phyloP scores from a whole-genome alignment of 108 stramenopile species.

The Skeletonema costatum region DNA sequence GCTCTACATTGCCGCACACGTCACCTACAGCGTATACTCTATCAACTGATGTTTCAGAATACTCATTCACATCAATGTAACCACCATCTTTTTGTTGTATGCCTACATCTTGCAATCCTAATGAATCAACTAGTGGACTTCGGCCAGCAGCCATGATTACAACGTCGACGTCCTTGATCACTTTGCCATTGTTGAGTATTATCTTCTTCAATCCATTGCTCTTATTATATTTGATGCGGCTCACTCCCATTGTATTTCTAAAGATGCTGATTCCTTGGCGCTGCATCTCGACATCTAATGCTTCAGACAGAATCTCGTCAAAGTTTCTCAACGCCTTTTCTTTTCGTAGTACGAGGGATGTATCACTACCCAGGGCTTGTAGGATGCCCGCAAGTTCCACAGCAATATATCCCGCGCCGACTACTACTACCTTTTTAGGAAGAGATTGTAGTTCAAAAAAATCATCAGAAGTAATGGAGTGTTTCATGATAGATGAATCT shows the following conservation, averaged over 20 bases:
- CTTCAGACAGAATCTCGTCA: conserved; percentile 65
- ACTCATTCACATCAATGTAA: conserved; percentile 80
- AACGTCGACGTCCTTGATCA: conserved; percentile 71
- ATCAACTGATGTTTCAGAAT: conserved; percentile 64
- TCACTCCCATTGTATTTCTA: conserved; percentile 62
- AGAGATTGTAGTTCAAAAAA: conserved; percentile 90
- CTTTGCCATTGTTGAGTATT: conserved; percentile 51
- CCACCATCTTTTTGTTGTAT: conserved; percentile 66
- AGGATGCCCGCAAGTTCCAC: conserved; percentile 93
- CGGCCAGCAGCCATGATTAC: conserved; percentile 88
- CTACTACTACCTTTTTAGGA: conserved; percentile 80
- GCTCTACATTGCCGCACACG: conserved; percentile 79
- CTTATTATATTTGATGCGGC: conserved; percentile 37
- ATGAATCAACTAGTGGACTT: conserved; percentile 58
- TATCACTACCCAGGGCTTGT: conserved; percentile 82
- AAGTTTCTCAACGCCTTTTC: conserved; percentile 69
- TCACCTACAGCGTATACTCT: conserved; percentile 84
- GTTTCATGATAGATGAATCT: conserved; percentile 55
- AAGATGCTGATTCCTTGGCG: conserved; percentile 64
- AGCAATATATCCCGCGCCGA: conserved; percentile 94
- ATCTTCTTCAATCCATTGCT: conserved; percentile 59
- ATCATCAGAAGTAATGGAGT: conserved; percentile 82
- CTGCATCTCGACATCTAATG: conserved; percentile 74
- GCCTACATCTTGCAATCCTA: conserved; percentile 67
- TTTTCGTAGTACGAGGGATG: conserved; percentile 70